Conservation (phyloP, 352 stramenopile species). For the Globisporangium middletonii region DNA sequence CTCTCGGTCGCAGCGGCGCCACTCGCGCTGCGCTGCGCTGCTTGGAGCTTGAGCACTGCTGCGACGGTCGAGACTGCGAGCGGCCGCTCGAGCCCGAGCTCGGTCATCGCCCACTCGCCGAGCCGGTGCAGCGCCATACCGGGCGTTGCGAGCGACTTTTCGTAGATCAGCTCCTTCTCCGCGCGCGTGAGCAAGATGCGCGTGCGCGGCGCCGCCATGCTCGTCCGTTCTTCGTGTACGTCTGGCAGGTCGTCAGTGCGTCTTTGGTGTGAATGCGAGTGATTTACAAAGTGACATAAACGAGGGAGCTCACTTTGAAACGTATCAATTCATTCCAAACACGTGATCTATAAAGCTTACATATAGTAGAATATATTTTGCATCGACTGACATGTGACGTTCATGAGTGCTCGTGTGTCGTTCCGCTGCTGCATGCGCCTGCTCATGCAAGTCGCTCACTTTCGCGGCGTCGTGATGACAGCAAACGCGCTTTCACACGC, state of each 20-base stretch:
- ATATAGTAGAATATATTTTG: too few species aligned
- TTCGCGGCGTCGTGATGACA: constrained; percentile 51
- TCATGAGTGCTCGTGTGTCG: too few species aligned
- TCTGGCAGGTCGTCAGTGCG: too few species aligned
- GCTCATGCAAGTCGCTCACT: constrained; percentile 14
- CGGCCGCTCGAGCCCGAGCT: constrained; percentile 4
- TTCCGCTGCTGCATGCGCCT: too few species aligned
- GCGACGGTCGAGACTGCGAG: constrained; percentile 5
- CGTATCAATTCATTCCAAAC: too few species aligned
- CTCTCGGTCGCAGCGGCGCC: not conserved
- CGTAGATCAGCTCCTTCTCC: constrained; percentile 9
- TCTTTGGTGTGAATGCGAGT: too few species aligned
- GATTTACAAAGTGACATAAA: too few species aligned
- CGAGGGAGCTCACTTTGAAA: too few species aligned
- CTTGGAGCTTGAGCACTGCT: constrained; percentile 1
- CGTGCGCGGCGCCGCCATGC: not conserved
- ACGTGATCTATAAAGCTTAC: too few species aligned
- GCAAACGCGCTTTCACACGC: constrained; percentile 54
- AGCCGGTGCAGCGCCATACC: constrained; percentile 4
- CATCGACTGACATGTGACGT: too few species aligned
- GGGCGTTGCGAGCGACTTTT: constrained; percentile 8
- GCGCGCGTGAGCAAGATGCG: not conserved
- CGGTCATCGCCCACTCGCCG: constrained; percentile 5
- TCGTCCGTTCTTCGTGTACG: too few species aligned
- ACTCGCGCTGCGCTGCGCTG: not conserved